phyloP scores from a whole-genome alignment of 2,329 filamentous ascomycete genomes.

The Diaporthe vaccinii region DNA sequence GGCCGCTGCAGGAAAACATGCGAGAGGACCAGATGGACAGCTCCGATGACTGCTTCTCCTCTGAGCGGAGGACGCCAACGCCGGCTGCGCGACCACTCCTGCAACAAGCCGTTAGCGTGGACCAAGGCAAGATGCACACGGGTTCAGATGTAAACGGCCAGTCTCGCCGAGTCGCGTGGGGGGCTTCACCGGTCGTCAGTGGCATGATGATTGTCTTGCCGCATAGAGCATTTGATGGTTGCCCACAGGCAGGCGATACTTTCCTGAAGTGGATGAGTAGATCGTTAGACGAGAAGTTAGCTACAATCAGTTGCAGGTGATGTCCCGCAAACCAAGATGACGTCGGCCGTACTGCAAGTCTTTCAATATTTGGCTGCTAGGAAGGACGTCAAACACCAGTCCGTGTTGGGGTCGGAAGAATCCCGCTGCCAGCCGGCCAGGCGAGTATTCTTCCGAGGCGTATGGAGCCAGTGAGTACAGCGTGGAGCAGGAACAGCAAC shows the following conservation, averaged over 20 bases:
- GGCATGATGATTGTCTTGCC: conserved; percentile 20
- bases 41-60: conserved; percentile 32
- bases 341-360: no score
- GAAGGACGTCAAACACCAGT: background rate
- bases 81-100: conserved; percentile 36
- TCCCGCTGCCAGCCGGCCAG: background rate
- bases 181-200: conserved; percentile 21
- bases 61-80: conserved; percentile 31
- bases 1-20: conserved; percentile 28
- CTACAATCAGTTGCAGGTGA: background rate
- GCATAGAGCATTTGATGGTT: background rate
- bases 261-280: conserved; percentile 4
- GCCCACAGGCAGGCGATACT: background rate
- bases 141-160: conserved; percentile 26
- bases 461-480: background rate
- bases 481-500: background rate
- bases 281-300: background rate
- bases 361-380: background rate
- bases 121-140: conserved; percentile 31
- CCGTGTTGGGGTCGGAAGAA: background rate
- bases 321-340: background rate
- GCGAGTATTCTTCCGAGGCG: background rate
- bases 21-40: conserved; percentile 24
- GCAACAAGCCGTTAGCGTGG: conserved; percentile 41
- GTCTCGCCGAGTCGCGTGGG: conserved; percentile 20